Base-by-base conservation (phyloP, 139 green algal genomes). In the Chlorella sp. region DNA sequence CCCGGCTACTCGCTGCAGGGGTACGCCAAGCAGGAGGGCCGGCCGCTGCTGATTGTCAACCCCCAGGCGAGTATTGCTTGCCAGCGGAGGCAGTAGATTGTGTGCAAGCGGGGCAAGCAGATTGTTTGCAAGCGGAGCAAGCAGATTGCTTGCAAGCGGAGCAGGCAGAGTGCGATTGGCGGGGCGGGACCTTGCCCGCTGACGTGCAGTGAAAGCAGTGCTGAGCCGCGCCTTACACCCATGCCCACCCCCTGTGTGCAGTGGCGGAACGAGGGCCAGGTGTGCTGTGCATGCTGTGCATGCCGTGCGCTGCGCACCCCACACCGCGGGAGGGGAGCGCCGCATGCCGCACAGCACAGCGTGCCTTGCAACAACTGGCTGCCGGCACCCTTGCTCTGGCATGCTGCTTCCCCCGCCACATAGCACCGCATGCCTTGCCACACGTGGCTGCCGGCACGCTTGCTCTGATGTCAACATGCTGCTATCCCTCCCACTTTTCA, bases 1-100 rank as follows among this genome's bases (percentile, higher is more conserved):
- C 30, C 32, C 34, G 30, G n/a, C n/a, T 73, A 11, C 4, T 2
- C n/a, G 20, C 40, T 40, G 72, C 41, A 79, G 51, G 81, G 26
- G 17, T 82, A 90, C 1, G 88, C 86, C 26, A 87, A 88, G 58
- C 41, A 83, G n/a, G 80, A 46, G n/a, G 44, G 64, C 1, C 83
- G 87, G 36, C 75, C 81, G 28, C 77, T 92, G 88, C 81, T 92
- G 9, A 84, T 92, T 46, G 83, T 92, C 34, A 92, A 92, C 62
- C 89, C 89, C 0, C 88, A 91, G 73, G 60, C 26, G 2, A 68
- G 60, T 34, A n/a, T n/a, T n/a, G n/a, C n/a, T n/a, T n/a, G n/a
- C n/a, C n/a, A n/a, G n/a, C n/a, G n/a, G n/a, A n/a, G 60, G 24
- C 60, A 30, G 60, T 30, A 7, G 58, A 28, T 65, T 8, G 22